These are phyloP conservation scores for Leucocoprinus birnbaumii DNA, from an alignment of 768 basidiomycete species.

Conservation along the genomic window DNA sequence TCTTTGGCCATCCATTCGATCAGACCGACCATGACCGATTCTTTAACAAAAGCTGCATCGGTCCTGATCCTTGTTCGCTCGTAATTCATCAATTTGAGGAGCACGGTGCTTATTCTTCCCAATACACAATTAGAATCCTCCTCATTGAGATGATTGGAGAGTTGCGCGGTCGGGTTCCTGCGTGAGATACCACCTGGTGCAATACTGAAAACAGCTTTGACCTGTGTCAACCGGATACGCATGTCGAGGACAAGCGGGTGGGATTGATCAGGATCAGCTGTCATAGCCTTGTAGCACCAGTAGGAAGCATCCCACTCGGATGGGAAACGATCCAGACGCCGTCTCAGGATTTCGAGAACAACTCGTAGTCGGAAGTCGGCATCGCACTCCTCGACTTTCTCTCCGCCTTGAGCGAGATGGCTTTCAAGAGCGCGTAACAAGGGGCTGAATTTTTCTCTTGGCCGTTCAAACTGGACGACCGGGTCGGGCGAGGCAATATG, in stretches of 20 bases:
- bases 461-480: not conserved
- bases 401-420: not conserved
- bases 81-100: not conserved
- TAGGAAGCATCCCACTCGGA: not conserved
- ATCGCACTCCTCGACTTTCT: not conserved
- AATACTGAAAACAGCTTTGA: not conserved
- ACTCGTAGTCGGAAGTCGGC: not conserved
- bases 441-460: not conserved
- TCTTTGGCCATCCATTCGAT: slow-evolving; percentile 4
- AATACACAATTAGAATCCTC: not conserved
- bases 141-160: not conserved
- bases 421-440: not conserved
- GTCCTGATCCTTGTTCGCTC: not conserved
- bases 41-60: not conserved
- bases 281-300: not conserved
- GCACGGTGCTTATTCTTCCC: not conserved
- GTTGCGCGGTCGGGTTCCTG: not conserved
- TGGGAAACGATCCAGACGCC: not conserved
- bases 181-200: not conserved
- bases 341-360: not conserved
- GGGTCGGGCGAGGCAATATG: slow-evolving; percentile 3
- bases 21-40: not conserved
- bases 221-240: not conserved
- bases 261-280: slow-evolving; percentile 1
- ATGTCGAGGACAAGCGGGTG: not conserved